Conservation (phyloP, 306 rosid species). For the Cajanus cajan region DNA sequence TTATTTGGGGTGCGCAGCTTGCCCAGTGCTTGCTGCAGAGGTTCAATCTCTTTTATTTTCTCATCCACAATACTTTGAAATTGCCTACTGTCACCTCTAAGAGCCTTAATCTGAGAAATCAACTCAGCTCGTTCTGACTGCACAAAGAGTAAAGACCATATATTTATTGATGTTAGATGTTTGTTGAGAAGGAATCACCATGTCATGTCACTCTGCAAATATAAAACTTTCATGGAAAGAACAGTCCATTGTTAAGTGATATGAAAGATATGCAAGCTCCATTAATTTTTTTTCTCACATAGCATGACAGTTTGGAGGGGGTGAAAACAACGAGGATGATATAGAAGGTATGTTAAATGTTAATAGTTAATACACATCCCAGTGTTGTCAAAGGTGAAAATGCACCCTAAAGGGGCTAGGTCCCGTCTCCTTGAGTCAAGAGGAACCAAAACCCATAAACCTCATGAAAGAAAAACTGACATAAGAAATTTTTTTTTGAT, state of each 20-base stretch:
- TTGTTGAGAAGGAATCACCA: neutral
- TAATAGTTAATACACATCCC: neutral
- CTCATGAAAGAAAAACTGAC: neutral
- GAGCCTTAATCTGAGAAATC: constrained; percentile 76
- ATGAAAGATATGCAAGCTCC: neutral
- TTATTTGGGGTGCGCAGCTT: constrained; percentile 74
- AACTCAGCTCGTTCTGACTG: constrained; percentile 73
- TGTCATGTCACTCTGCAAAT: neutral
- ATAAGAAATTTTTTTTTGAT: constrained; percentile 5
- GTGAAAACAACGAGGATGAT: neutral
- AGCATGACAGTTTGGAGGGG: neutral
- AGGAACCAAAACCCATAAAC: neutral
- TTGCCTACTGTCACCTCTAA: constrained; percentile 70
- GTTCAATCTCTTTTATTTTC: constrained; percentile 82
- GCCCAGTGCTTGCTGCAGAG: constrained; percentile 86
- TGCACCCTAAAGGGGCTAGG: neutral
- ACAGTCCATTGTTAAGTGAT: neutral
- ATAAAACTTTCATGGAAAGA: neutral
- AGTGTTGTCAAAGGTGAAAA: neutral
- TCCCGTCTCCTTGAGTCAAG: neutral
- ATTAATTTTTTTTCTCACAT: neutral
- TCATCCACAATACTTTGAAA: constrained; percentile 62
- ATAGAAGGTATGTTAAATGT: neutral
- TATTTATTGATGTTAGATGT: neutral
- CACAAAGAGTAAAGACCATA: constrained; percentile 25